Base-by-base conservation (phyloP, 2,329 filamentous ascomycete genomes). In the Hypoxylon sp. region DNA sequence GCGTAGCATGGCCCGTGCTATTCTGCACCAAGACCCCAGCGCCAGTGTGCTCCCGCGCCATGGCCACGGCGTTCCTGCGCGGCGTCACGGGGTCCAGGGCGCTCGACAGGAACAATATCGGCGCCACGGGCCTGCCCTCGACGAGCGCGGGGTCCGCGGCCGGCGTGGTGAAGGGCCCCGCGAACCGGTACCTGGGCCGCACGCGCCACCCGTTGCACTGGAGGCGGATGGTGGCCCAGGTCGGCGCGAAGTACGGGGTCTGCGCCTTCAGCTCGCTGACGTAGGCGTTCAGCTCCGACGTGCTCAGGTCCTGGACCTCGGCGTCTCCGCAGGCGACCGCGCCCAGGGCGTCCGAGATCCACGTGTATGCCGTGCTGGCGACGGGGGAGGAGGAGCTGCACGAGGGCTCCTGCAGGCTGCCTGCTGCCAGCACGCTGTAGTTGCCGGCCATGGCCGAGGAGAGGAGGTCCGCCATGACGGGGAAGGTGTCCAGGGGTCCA, bases 21-120 rank as follows among this genome's bases (percentile, higher is more conserved):
- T 61, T 43, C 51, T 63, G 61, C 17, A 51, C 13, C 35, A 66
- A 26, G 12, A 61, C 54, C 0, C 34, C 27, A 2, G 63, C 34
- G 1, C 62, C 61, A 2, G 56, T 27, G 36, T 64, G 57, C 1
- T 25, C 20, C 5, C 7, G 8, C 6, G 63, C 41, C 62, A 63
- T 61, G 30, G 48, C 55, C 12, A 44, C 20, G 2, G 74, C 66
- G 63, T 76, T 70, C 50, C 69, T 40, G 26, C 74, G 56, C 4
- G 77, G 77, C 17, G 77, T 79, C 7, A 78, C 73, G 8, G 78
- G 77, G 46, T 79, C 77, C 5, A 73, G 67, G 4, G 67, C 55
- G 43, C 73, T 75, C 7, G 71, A 68, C 3, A 79, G 54, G 60
- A 77, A 77, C 19, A 80, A 61, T 17, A 79, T 52, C 3, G 77